Percentiles rank a stretch among this genome's conserved stretches.
Conservation (phyloP, 2,329 filamentous ascomycete species). For the Fusarium domesticum region DNA sequence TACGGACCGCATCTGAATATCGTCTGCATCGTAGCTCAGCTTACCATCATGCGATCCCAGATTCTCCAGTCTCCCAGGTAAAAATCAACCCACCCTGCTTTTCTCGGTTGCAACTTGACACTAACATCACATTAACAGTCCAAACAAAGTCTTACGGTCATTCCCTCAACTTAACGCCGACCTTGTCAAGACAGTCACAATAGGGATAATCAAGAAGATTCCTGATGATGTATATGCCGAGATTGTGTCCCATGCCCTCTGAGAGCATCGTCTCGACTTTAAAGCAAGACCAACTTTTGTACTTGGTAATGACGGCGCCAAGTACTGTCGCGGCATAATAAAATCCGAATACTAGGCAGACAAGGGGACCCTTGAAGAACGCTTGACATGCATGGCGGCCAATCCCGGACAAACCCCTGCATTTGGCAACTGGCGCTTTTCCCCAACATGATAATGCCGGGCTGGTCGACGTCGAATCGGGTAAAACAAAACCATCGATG, state of each 20-base stretch:
- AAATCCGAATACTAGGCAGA: too few relatives aligned
- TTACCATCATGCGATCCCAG: conserved; percentile 82
- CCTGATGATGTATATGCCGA: conserved; percentile 87
- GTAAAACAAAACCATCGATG: background rate
- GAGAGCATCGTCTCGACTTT: conserved; percentile 1
- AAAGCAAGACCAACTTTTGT: conserved; percentile 1
- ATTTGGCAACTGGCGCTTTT: background rate
- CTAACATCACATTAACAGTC: conserved; percentile 53
- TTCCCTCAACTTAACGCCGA: conserved; percentile 82
- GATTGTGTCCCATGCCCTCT: conserved; percentile 83
- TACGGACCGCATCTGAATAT: conserved; percentile 95
- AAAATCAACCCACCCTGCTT: conserved; percentile 1
- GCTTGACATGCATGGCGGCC: too few relatives aligned
- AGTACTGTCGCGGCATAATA: too few relatives aligned
- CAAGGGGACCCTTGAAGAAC: too few relatives aligned
- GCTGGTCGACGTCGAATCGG: background rate
- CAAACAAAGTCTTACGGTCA: conserved; percentile 85
- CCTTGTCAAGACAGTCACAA: conserved; percentile 78
- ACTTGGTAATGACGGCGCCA: background rate
- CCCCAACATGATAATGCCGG: background rate
- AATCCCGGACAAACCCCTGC: background rate
- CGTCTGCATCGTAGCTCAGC: conserved; percentile 91
- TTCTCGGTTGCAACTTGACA: background rate
- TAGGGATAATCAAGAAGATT: conserved; percentile 84
- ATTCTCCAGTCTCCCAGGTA: conserved; percentile 78